Evolutionary conservation across 768 basidiomycete species (phyloP).

Genomic region (Hebeloma cylindrosporum): DNA sequence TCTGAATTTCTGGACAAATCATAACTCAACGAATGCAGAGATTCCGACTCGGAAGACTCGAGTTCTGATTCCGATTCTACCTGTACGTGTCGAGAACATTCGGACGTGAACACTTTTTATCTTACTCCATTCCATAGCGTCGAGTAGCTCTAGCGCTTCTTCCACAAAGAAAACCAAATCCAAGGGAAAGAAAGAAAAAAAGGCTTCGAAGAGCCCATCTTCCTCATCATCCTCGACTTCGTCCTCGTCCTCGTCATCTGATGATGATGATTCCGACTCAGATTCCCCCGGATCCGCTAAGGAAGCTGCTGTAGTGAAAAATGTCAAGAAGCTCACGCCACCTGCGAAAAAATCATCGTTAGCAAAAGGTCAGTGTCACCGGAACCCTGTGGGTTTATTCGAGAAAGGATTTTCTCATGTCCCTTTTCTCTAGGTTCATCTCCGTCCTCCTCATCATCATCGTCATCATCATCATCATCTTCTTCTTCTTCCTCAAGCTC

Average conservation of each 20-base stretch:
- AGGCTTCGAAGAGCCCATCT: slow-evolving; percentile 17
- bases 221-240: slow-evolving; percentile 27
- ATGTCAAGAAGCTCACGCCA: neutral
- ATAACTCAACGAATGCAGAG: neutral
- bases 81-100: slow-evolving; percentile 25
- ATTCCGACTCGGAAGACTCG: slow-evolving; percentile 15
- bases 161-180: slow-evolving; percentile 25
- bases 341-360: neutral
- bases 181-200: slow-evolving; percentile 21
- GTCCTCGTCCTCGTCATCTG: slow-evolving; percentile 22
- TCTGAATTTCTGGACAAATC: slow-evolving; percentile 1
- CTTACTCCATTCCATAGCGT: slow-evolving; percentile 7
- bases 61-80: slow-evolving; percentile 22
- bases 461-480: slow-evolving; percentile 11
- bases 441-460: slow-evolving; percentile 4
- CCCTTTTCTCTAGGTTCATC: neutral
- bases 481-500: slow-evolving; percentile 13
- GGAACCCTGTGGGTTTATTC: neutral
- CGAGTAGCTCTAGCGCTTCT: slow-evolving; percentile 15
- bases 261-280: slow-evolving; percentile 30
- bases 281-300: slow-evolving; percentile 12
- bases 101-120: slow-evolving; percentile 25
- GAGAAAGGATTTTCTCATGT: neutral
- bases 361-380: neutral
- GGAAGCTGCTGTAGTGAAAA: slow-evolving; percentile 9